Percentiles rank a stretch among this genome's conserved stretches.
Conservation (phyloP, 1,139 yeast species). For the Entelexis sorbosivorans region DNA sequence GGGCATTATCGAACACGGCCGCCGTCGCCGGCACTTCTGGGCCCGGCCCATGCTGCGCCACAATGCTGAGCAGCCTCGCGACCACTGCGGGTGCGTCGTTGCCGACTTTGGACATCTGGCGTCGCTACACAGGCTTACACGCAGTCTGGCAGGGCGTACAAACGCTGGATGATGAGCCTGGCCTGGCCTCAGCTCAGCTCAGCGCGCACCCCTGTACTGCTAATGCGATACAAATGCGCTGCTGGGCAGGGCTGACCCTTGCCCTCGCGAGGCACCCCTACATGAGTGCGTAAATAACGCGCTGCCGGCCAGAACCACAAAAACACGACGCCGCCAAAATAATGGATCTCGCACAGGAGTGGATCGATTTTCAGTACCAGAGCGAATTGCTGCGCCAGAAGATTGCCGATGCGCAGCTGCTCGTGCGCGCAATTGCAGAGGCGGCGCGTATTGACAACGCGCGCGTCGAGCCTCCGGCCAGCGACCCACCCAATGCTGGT, state of each 20-base stretch:
- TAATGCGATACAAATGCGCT: background rate
- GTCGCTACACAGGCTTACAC: too few species aligned
- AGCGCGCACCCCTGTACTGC: background rate
- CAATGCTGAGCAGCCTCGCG: background rate
- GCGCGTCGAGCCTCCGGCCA: background rate
- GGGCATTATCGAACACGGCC: background rate
- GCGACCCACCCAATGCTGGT: background rate
- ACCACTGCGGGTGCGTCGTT: background rate
- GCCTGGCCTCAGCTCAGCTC: too few species aligned
- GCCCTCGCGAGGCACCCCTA: background rate
- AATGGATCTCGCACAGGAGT: background rate
- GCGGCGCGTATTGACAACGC: background rate
- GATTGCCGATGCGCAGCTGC: constrained; percentile 7
- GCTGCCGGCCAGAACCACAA: too few species aligned
- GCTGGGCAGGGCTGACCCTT: too few species aligned
- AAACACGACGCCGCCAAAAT: too few species aligned
- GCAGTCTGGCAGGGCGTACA: too few species aligned
- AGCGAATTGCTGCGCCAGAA: constrained; percentile 8
- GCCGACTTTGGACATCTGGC: background rate
- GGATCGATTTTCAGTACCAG: constrained; percentile 8
- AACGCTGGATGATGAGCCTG: too few species aligned
- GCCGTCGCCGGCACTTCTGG: background rate
- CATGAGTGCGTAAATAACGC: background rate
- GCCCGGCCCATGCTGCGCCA: background rate
- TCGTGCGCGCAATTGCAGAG: background rate